phyloP scores from a whole-genome alignment of 176 grass and related monocot genomes.

The Hsuehochloa calcarea region DNA sequence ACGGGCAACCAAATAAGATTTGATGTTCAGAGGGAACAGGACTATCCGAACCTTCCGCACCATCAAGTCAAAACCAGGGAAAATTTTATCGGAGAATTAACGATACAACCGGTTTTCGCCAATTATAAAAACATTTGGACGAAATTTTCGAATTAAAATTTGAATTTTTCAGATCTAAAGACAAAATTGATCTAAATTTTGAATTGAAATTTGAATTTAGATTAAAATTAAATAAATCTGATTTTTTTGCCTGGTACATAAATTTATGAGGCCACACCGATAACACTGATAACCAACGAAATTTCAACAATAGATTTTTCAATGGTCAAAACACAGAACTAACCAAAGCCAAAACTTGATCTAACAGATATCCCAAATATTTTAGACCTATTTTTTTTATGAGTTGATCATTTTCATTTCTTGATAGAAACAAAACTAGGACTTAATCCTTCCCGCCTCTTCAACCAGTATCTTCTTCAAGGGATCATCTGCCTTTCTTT shows the following conservation, averaged over 20 bases:
- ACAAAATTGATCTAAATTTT: no score
- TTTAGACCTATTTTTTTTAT: constrained; percentile 25
- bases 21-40: background rate
- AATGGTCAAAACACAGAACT: constrained; percentile 12
- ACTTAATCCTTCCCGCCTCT: constrained; percentile 7
- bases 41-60: constrained; percentile 13
- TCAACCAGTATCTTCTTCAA: background rate
- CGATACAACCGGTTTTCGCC: no score
- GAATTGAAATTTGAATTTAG: no score
- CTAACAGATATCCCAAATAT: constrained; percentile 38
- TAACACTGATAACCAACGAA: no score
- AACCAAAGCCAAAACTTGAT: constrained; percentile 35
- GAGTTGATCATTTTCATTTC: constrained; percentile 17
- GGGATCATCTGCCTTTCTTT: background rate
- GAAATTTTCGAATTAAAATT: no score
- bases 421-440: constrained; percentile 25
- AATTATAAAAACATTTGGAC: no score
- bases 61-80: constrained; percentile 4
- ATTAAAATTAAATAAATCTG: no score
- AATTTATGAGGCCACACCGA: no score
- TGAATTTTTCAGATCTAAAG: no score
- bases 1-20: background rate
- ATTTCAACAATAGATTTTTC: no score
- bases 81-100: no score
- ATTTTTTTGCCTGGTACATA: no score